Evolutionary conservation across 768 basidiomycete species (phyloP), one percentile per base, ranked within the genome.

Genomic region (Lentinula boryana): DNA sequence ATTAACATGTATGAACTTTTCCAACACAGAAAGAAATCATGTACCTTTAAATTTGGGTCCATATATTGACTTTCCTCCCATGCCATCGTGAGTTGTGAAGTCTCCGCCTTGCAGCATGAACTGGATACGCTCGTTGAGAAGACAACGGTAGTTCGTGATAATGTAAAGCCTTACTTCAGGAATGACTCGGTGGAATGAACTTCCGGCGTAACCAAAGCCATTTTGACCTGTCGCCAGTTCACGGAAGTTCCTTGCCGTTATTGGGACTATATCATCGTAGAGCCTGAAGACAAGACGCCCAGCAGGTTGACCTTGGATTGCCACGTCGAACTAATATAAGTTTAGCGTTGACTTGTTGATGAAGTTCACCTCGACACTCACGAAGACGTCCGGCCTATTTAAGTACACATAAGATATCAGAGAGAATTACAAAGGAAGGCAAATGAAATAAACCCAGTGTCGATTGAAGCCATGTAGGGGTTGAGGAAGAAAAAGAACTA

Each of bases 81-180:
- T 90, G 16, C 91, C 91, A 62, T 89, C 75, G 32, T 72, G 69
- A 16, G 60, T 66, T 64, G 87, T 89, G 72, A 96, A 96, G 71
- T 95, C 93, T 60, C 94, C 94, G 27, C 92, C 93, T 72, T 95
- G 93, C 60, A 93, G 79, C 91, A 93, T 93, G 76, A 93, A 95
- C 44, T 80, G 54, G 64, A 89, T 89, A 69, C 94, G 92, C 67
- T 95, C 76, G 64, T 21, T 46, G 6, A 46, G 44, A 8, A 21
- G 8, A 21, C n/a, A 1, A 35, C 21, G 4, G 31, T 53, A 56
- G 13, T 31, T 43, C 2, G 23, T 13, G 36, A 38, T 18, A 38
- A 6, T 5, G 40, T 10, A n/a, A 40, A 40, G 15, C 9, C 46
- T 58, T 38, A 49, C 57, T 13, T 27, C 4, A 38, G 57, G 57